Conservation (phyloP, 164 flowering plant genomes). For the Magnolia kwangsiensis region DNA sequence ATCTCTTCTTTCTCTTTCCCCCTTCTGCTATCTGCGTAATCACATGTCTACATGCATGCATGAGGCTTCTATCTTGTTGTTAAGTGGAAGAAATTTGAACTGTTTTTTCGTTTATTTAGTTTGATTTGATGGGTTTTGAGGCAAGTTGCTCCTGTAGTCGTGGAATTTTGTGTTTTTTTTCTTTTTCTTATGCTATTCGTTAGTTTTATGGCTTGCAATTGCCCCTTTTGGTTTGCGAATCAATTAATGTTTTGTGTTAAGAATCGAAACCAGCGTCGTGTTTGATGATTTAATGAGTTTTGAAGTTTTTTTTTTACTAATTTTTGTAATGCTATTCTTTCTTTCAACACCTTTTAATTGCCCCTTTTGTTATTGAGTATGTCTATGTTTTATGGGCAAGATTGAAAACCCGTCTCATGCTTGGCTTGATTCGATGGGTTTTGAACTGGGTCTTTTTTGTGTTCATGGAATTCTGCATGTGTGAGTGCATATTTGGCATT, state of each 20-base stretch:
- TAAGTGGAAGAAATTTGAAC: not conserved
- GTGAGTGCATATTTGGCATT: not conserved
- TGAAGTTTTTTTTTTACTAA: too few species aligned
- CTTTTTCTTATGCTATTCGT: not conserved
- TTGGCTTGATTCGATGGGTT: not conserved
- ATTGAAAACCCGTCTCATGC: not conserved
- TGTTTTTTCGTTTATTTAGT: not conserved
- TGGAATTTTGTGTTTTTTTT: not conserved
- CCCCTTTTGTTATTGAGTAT: too few species aligned
- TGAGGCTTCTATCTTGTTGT: not conserved
- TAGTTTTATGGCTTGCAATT: not conserved
- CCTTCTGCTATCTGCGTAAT: not conserved
- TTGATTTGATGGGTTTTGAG: not conserved
- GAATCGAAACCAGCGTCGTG: too few species aligned
- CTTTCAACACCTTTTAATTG: too few species aligned
- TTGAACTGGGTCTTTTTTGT: not conserved
- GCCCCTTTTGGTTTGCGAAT: not conserved
- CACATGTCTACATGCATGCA: not conserved
- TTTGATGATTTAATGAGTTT: too few species aligned
- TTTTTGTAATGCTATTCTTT: too few species aligned
- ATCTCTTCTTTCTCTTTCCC: not conserved
- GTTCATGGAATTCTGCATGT: not conserved
- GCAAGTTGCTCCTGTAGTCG: not conserved
- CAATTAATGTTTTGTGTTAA: not conserved
- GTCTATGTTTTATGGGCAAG: too few species aligned